Percentiles rank a stretch among this genome's conserved stretches.
phyloP scores from a whole-genome alignment of 2,329 filamentous ascomycete species.

The Metarhizium rileyi region DNA sequence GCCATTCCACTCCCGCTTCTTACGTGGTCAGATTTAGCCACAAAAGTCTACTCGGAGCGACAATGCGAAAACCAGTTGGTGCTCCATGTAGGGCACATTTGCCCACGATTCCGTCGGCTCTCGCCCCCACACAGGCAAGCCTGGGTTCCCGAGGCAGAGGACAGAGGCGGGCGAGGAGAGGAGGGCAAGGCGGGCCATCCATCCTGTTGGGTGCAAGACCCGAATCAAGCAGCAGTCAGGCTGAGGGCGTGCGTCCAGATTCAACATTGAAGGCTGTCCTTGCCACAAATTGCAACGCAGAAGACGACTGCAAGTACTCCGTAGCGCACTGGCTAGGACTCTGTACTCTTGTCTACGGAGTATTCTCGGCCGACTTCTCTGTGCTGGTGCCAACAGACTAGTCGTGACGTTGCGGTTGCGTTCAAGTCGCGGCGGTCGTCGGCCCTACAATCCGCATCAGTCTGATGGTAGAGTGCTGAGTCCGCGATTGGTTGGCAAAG shows the following conservation, averaged over 20 bases:
- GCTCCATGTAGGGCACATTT: too few relatives aligned
- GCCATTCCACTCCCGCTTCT: too few relatives aligned
- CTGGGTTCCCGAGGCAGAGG: not conserved
- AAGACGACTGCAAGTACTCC: not conserved
- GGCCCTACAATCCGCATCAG: not conserved
- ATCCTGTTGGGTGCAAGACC: not conserved
- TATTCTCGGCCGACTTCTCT: too few relatives aligned
- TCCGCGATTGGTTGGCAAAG: too few relatives aligned
- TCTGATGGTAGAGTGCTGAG: not conserved
- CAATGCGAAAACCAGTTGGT: too few relatives aligned
- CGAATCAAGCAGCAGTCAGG: not conserved
- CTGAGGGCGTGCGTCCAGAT: not conserved
- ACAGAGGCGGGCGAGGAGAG: not conserved
- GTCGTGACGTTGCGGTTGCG: not conserved
- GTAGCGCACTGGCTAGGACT: not conserved
- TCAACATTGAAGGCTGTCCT: not conserved
- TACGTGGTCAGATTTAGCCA: too few relatives aligned
- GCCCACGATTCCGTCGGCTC: not conserved
- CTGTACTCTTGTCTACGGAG: not conserved
- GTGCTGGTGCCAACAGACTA: too few relatives aligned
- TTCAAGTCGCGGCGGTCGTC: not conserved
- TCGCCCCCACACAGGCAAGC: conserved; percentile 1
- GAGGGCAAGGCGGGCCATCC: not conserved
- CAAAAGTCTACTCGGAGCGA: too few relatives aligned
- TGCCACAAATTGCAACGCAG: not conserved